Evolutionary conservation across 2,329 filamentous ascomycete species (phyloP).

Genomic region (Lithohypha guttulata): DNA sequence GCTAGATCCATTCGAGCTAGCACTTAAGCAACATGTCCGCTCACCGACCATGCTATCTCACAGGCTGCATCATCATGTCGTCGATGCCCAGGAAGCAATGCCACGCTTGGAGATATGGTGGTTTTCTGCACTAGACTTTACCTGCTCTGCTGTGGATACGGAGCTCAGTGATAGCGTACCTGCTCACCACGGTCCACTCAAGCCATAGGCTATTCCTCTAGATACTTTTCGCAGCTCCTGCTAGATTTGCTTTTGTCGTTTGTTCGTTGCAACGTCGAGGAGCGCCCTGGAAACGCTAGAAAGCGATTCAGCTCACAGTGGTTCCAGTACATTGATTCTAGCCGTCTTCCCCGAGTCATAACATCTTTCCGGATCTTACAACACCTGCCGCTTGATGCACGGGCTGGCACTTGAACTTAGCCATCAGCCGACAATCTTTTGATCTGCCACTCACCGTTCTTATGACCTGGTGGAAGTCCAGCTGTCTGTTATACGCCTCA

Average conservation of each 20-base stretch:
- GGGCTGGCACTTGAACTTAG: slow-evolving; percentile 2
- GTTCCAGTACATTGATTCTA: slow-evolving; percentile 6
- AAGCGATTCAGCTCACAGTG: slow-evolving; percentile 2
- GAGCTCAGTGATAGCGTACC: too few relatives aligned
- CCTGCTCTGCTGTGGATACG: too few relatives aligned
- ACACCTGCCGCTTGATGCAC: not conserved
- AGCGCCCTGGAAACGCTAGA: slow-evolving; percentile 9
- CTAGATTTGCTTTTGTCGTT: too few relatives aligned
- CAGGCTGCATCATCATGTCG: slow-evolving; percentile 9
- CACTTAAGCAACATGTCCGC: too few relatives aligned
- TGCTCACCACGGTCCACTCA: too few relatives aligned
- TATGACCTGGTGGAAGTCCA: too few relatives aligned
- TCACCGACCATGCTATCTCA: too few relatives aligned
- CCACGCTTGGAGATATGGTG: slow-evolving; percentile 8
- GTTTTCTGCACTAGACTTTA: slow-evolving; percentile 4
- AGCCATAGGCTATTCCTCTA: too few relatives aligned
- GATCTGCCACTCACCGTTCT: not conserved
- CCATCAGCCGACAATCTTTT: slow-evolving; percentile 6
- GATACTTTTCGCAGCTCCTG: too few relatives aligned
- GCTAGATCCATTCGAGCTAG: too few relatives aligned
- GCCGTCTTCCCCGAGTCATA: slow-evolving; percentile 5
- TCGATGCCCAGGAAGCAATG: slow-evolving; percentile 4
- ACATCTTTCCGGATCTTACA: slow-evolving; percentile 4
- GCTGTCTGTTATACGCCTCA: too few relatives aligned
- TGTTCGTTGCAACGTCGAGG: too few relatives aligned